Evolutionary conservation across 805 yeast species (phyloP), one percentile per base, ranked within the genome.

Genomic region (Ogataea methanolica): DNA sequence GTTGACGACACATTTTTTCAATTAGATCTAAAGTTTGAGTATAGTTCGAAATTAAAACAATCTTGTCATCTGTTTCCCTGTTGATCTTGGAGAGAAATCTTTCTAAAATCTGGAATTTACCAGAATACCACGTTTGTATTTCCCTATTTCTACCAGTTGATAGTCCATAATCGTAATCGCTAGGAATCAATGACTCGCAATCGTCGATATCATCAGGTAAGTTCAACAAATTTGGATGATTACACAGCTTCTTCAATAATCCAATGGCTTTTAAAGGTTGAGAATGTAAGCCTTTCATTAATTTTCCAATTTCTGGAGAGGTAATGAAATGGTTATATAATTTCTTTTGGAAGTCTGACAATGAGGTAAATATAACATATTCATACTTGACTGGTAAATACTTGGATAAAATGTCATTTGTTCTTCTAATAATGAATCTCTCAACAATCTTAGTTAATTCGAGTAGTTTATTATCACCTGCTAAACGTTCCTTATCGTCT

Each of bases 321-420:
- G 86, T 79, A 44, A 90, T 76, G 57, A 87, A 88, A 54, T 83
- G 84, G 44, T 78, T 71, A 61, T 94, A 94, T 1, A 94, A 65
- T 1, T 73, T 66, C 43, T 72, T 68, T 66, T 94, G 99, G 67
- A 91, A 75, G 0, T 88, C 88, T 1, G 92, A 77, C 46, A 94
- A 69, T 39, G 83, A 84, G 51, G 94, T 90, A 65, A 92, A 94
- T n/a, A 94, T 86, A 21, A 94, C 98, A 66, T 94, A 96, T 65
- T 94, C 99, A 63, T 90, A 91, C 66, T 94, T 94, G 52, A 95
- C 88, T 0, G 99, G 99, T 50, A 94, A 73, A 61, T 94, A 94
- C 66, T 94, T 92, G 31, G 97, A 85, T 46, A 94, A 72, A 57
- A 94, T 88, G 65, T 94, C 99, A 69, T 94, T 94, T 0, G 98